phyloP scores from a whole-genome alignment of 192 early-diverging fungal species.

The Coemansia sp. region DNA sequence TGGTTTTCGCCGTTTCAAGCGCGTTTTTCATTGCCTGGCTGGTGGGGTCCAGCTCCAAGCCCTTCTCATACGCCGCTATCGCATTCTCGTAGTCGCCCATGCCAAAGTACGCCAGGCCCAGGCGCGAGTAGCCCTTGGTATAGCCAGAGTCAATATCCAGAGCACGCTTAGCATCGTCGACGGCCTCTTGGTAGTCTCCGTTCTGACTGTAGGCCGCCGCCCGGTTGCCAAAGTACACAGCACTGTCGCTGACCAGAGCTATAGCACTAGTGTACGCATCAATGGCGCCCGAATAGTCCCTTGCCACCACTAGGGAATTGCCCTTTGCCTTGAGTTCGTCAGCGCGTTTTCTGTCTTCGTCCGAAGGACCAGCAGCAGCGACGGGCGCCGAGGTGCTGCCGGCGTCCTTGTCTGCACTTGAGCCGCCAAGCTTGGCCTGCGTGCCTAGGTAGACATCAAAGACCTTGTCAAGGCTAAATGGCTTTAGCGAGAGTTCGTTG shows the following conservation, averaged over 20 bases:
- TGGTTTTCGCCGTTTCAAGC: constrained; percentile 65
- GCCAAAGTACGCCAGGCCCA: constrained; percentile 92
- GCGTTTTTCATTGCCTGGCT: constrained; percentile 81
- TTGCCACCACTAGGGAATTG: constrained; percentile 81
- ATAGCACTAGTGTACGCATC: constrained; percentile 91
- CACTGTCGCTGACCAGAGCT: constrained; percentile 72
- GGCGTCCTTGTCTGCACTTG: neutral
- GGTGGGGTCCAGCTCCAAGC: constrained; percentile 75
- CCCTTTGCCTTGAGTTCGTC: constrained; percentile 85
- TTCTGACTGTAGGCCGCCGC: constrained; percentile 93
- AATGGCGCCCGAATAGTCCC: constrained; percentile 84
- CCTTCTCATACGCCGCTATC: constrained; percentile 86
- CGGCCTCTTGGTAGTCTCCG: constrained; percentile 81
- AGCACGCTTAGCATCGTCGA: constrained; percentile 83
- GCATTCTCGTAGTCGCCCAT: constrained; percentile 82
- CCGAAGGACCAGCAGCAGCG: constrained; percentile 24
- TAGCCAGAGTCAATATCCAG: constrained; percentile 84
- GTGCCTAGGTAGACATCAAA: constrained; percentile 91
- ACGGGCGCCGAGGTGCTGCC: neutral
- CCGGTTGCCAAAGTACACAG: constrained; percentile 97
- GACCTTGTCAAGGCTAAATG: constrained; percentile 75
- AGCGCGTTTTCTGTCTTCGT: constrained; percentile 74
- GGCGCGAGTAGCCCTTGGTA: constrained; percentile 88
- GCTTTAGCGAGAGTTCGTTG: constrained; percentile 77
- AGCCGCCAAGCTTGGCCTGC: constrained; percentile 63